Base-by-base conservation (phyloP, 257 asterid species). In the Ilex aquifolium region DNA sequence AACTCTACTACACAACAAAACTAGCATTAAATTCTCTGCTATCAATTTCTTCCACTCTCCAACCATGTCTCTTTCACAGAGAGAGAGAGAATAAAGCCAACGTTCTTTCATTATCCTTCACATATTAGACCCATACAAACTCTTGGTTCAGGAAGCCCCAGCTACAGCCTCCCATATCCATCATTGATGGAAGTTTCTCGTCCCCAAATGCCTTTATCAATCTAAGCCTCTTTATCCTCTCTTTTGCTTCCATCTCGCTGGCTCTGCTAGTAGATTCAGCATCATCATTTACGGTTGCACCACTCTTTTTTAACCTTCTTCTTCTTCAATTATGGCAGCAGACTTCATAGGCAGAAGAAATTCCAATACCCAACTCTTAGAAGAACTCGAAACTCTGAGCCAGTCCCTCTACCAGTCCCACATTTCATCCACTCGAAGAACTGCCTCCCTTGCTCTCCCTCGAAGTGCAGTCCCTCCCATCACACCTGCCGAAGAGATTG, bases 381-480 rank as follows among this genome's bases (percentile, higher is more conserved):
- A 85, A 65, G 99, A 92, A 61, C 96, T 92, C 1, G 96, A 92
- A 65, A 77, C 79, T 2, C 88, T 92, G 0, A 89, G 96, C 53
- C 86, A 85, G 30, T 53, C 90, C 14, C 70, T 89, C 50, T 77
- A 86, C 78, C 87, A 80, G 16, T 68, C 87, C 29, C 91, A 77
- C 64, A 51, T 78, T n/a, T 62, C 80, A 1, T 57, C 72, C 6
- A 65, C 81, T 13, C 80, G 95, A 44, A 63, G 95, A 71, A 85
- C 95, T 0, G 84, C 91, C 52, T 89, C 97, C 29, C 83, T 92
- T 6, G 93, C 52, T 51, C 88, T 92, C 61, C 91, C 95, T 3
- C 55, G 98, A 57, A 59, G 71, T 3, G 74, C 87, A 0, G 7
- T 80, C 50, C 95, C 96, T 10, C 59, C 89, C 0, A 42, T 76